Base-by-base conservation (phyloP, 495 filamentous ascomycete genomes). In the Tuber umbilicatum region DNA sequence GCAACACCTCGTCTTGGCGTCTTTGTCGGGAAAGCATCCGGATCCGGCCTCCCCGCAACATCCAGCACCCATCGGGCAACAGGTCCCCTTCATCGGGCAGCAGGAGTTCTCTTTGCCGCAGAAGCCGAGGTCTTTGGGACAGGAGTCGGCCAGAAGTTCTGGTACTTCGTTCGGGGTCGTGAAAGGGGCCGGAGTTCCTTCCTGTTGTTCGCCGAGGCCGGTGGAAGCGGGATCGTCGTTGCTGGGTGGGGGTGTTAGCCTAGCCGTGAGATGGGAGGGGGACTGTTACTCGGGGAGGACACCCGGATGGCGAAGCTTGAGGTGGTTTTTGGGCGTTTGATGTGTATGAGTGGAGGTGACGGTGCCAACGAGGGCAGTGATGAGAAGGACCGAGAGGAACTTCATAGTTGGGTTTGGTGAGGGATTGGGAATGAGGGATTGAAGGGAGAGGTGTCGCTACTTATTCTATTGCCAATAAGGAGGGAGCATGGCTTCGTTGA, bases 21-120 rank as follows among this genome's bases (percentile, higher is more conserved):
- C 76, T 19, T 74, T 79, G 39, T 78, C 77, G 0, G 75, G 76
- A 27, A 78, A 79, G 69, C 77, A 79, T 5, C 77, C 77, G 68
- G 77, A 69, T 21, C 77, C 77, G 6, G 55, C 69, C 41, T 70
- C 77, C 41, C 73, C 72, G 38, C 77, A 79, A 27, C 77, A 79
- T 16, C 75, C 77, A 2, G 55, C 55, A 23, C 77, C 75, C 14
- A 38, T 79, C 2, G 76, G 77, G n/a, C 77, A 79, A 17, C 77
- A 79, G 17, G 72, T 67, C 2, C 77, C 77, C 16, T 76, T 76
- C 75, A 79, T 78, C 3, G 67, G 45, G 23, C 77, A 79, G 31
- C 77, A 79, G 31, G 77, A 64, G 14, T 64, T 35, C 55, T 64
- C 55, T 19, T 64, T 64, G 27, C 55, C 27, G 55, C 55, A 35